phyloP scores from a whole-genome alignment of 2,329 filamentous ascomycete species.

The Aureobasidium sp. region DNA sequence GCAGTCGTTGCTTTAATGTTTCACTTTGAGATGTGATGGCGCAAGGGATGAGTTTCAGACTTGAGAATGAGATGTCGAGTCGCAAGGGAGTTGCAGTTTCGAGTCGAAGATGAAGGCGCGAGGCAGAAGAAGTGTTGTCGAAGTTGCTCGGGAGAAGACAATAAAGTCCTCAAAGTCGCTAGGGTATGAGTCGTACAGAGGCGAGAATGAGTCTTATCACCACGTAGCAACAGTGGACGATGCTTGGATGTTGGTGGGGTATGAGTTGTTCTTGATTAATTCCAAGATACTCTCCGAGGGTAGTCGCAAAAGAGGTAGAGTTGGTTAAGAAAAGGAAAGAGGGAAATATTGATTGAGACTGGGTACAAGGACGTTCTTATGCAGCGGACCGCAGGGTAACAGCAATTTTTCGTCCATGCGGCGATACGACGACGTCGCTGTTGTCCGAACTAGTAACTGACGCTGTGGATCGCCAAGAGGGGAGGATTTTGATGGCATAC shows the following conservation, averaged over 20 bases:
- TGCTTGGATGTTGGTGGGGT: conserved; percentile 6
- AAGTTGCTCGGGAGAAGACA: conserved; percentile 5
- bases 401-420: background rate
- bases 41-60: conserved; percentile 6
- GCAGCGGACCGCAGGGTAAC: background rate
- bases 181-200: conserved; percentile 8
- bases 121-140: background rate
- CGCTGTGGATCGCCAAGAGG: conserved; percentile 7
- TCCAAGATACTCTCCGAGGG: conserved; percentile 5
- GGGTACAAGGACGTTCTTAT: background rate
- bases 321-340: background rate
- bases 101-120: background rate
- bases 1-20: background rate
- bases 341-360: background rate
- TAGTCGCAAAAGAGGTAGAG: background rate
- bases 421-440: background rate
- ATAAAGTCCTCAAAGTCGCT: background rate
- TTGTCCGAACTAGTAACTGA: background rate
- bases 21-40: conserved; percentile 14
- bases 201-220: conserved; percentile 3
- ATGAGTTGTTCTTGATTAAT: background rate
- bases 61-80: background rate
- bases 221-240: conserved; percentile 5
- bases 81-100: background rate
- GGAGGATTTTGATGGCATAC: background rate